phyloP scores from a whole-genome alignment of 192 early-diverging fungal species.

The Phlyctochytrium bullatum region DNA sequence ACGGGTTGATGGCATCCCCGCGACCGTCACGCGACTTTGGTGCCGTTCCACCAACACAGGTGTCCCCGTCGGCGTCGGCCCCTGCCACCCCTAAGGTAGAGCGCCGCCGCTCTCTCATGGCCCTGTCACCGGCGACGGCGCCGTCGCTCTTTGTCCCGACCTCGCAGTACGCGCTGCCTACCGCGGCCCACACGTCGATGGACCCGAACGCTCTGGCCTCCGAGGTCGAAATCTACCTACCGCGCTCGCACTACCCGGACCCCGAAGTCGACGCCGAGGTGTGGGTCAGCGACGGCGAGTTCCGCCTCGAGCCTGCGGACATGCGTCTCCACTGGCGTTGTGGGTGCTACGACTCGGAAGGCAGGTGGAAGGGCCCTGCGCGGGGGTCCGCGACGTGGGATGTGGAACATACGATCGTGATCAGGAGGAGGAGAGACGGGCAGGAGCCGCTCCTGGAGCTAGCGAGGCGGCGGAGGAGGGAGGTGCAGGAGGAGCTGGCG shows the following conservation, averaged over 20 bases:
- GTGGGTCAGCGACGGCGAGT: not conserved
- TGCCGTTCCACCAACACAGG: not conserved
- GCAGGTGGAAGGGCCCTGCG: not conserved
- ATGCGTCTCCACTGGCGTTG: not conserved
- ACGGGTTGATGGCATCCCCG: too few relatives aligned
- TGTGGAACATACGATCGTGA: conserved; percentile 8
- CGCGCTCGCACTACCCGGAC: not conserved
- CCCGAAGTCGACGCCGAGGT: conserved; percentile 4
- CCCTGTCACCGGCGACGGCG: not conserved
- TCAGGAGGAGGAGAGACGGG: conserved; percentile 5
- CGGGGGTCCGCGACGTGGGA: not conserved
- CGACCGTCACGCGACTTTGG: too few relatives aligned
- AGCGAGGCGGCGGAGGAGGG: conserved; percentile 3
- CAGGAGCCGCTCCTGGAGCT: not conserved
- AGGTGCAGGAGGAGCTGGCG: conserved; percentile 3
- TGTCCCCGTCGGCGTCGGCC: not conserved
- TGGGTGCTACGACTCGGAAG: conserved; percentile 4
- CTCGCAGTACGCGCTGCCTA: not conserved
- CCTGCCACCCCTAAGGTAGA: not conserved
- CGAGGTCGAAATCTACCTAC: conserved; percentile 7
- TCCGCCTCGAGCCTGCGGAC: conserved; percentile 1
- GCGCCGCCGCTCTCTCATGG: not conserved
- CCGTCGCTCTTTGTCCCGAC: not conserved
- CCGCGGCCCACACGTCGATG: not conserved
- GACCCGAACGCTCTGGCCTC: not conserved